These are phyloP conservation scores for Copromyces sp. DNA, from an alignment of 495 filamentous ascomycete species.

Conservation along the genomic window DNA sequence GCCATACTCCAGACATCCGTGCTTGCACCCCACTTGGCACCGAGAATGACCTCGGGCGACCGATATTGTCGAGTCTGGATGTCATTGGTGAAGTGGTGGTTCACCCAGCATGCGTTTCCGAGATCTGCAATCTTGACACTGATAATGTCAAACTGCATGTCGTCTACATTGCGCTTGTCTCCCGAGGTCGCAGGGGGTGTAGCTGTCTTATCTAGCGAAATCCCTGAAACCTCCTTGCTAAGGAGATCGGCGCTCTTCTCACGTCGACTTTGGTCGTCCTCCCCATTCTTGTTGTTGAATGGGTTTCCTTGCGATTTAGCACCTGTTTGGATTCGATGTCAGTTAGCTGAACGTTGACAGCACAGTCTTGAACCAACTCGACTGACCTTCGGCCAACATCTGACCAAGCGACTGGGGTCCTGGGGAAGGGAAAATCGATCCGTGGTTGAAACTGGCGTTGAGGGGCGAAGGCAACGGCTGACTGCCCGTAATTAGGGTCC, in stretches of 20 bases:
- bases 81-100: slow-evolving; percentile 98
- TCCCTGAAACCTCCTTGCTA: slow-evolving; percentile 85
- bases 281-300: slow-evolving; percentile 36
- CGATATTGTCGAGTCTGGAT: slow-evolving; percentile 98
- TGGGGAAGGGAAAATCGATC: slow-evolving; percentile 57
- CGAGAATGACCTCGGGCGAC: slow-evolving; percentile 93
- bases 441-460: slow-evolving; percentile 76
- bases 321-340: slow-evolving; percentile 13
- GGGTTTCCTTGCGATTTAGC: slow-evolving; percentile 44
- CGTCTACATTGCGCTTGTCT: slow-evolving; percentile 42
- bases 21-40: slow-evolving; percentile 95
- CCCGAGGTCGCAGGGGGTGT: slow-evolving; percentile 30
- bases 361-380: background rate
- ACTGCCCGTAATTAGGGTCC: slow-evolving; percentile 93
- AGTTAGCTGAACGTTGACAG: background rate
- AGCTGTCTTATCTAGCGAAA: slow-evolving; percentile 74
- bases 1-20: slow-evolving; percentile 99
- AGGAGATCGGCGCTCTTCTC: slow-evolving; percentile 92
- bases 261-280: slow-evolving; percentile 72
- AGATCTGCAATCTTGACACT: slow-evolving; percentile 99
- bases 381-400: slow-evolving; percentile 70
- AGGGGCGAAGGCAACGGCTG: slow-evolving; percentile 93
- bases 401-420: slow-evolving; percentile 73
- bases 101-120: slow-evolving; percentile 97
- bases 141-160: slow-evolving; percentile 60